A percentile compares a stretch with the other conserved stretches of the same genome.
Evolutionary conservation across 768 basidiomycete species (phyloP).

Genomic region (Mycena galericulata): DNA sequence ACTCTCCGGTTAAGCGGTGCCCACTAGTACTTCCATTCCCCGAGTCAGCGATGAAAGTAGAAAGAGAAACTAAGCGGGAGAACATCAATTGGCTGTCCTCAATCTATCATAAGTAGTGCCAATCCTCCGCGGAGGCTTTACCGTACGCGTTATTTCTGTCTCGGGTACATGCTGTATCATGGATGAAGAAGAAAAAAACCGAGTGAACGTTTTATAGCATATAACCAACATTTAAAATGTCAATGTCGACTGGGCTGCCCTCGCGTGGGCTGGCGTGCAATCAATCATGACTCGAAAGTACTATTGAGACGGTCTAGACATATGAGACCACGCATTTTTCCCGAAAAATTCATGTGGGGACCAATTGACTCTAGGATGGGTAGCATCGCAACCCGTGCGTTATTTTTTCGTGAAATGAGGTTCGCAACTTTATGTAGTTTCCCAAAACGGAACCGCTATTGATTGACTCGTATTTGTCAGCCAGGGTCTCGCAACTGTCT

Average conservation of each 20-base stretch:
- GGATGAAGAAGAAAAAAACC: background rate
- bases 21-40: constrained; percentile 5
- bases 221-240: constrained; percentile 4
- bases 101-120: constrained; percentile 14
- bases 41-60: constrained; percentile 11
- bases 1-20: background rate
- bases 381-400: no score
- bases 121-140: constrained; percentile 6
- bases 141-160: background rate
- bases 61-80: constrained; percentile 16
- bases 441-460: constrained; percentile 21
- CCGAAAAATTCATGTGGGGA: no score
- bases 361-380: no score
- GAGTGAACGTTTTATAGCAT: background rate
- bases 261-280: background rate
- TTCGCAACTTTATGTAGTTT: no score
- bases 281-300: constrained; percentile 8
- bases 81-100: background rate
- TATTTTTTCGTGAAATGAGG: no score
- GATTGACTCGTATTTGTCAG: constrained; percentile 18
- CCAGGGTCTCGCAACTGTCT: constrained; percentile 5
- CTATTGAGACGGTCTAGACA: background rate
- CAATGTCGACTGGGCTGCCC: background rate
- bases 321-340: background rate
- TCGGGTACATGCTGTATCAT: background rate